These are phyloP conservation scores for Eucalyptus sideroxylon DNA, from an alignment of 345 rosid species.

Conservation along the genomic window DNA sequence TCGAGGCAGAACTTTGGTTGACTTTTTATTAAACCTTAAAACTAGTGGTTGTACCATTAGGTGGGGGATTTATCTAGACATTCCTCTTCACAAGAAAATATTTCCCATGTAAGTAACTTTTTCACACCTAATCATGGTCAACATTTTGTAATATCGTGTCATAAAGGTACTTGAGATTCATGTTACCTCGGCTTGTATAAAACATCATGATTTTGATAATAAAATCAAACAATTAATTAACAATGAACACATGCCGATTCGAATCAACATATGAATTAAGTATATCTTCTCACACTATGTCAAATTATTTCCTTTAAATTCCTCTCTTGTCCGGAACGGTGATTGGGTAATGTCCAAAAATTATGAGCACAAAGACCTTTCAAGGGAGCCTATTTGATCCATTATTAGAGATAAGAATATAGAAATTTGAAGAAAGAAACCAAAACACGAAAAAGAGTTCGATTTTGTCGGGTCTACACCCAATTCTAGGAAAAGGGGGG, in stretches of 20 bases:
- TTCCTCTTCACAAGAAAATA: neutral
- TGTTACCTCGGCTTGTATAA: neutral
- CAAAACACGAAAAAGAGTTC: neutral
- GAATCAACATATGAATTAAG: neutral
- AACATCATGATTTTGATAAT: neutral
- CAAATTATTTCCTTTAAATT: neutral
- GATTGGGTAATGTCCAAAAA: neutral
- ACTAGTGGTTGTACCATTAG: rapidly evolving
- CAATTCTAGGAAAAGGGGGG: neutral
- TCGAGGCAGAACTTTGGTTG: neutral
- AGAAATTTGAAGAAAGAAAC: neutral
- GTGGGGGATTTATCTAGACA: neutral
- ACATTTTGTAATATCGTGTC: neutral
- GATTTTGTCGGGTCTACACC: neutral
- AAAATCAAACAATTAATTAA: neutral
- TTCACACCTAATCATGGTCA: neutral
- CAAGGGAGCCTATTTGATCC: neutral
- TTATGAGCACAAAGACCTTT: neutral
- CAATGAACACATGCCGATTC: neutral
- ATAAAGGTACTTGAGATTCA: neutral
- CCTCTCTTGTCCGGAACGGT: neutral
- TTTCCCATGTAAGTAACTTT: neutral
- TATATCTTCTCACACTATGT: neutral
- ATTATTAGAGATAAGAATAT: neutral
- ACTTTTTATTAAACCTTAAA: neutral